phyloP scores from a whole-genome alignment of 352 stramenopile genomes.

The Phytophthora vignae region DNA sequence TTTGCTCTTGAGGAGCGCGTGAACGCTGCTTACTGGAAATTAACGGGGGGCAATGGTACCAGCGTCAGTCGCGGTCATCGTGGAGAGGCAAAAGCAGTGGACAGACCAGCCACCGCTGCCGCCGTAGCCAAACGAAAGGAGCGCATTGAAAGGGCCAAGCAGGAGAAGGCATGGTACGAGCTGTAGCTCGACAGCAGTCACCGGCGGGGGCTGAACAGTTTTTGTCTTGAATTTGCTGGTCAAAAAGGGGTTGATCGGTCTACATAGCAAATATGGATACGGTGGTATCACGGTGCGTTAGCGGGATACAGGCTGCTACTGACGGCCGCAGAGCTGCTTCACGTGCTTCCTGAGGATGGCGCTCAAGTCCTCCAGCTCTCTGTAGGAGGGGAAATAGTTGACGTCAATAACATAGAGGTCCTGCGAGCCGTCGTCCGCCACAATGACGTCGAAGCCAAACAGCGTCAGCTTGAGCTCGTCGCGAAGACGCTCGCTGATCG shows the following conservation, averaged over 20 bases:
- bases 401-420: conserved; percentile 85
- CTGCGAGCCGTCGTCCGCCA: conserved; percentile 55
- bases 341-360: conserved; percentile 67
- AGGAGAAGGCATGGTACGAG: conserved; percentile 36
- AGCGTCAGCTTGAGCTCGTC: conserved; percentile 70
- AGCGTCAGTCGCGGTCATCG: background rate
- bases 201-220: background rate
- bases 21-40: conserved; percentile 20
- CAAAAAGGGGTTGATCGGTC: conserved; percentile 18
- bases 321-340: conserved; percentile 41
- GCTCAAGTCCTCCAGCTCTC: conserved; percentile 79
- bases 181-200: conserved; percentile 8
- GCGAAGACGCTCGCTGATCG: conserved; percentile 73
- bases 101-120: conserved; percentile 23
- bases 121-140: conserved; percentile 39
- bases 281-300: background rate
- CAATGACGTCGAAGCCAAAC: conserved; percentile 89
- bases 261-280: conserved; percentile 22
- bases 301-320: conserved; percentile 22
- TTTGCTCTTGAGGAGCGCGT: conserved; percentile 24
- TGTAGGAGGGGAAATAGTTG: conserved; percentile 92
- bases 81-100: conserved; percentile 6
- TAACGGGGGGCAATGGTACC: background rate
- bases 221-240: background rate
- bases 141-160: conserved; percentile 37